A percentile compares a stretch with the other conserved stretches of the same genome.
Evolutionary conservation across 768 basidiomycete species (phyloP).

Genomic region (Boletus tylopilopsis): DNA sequence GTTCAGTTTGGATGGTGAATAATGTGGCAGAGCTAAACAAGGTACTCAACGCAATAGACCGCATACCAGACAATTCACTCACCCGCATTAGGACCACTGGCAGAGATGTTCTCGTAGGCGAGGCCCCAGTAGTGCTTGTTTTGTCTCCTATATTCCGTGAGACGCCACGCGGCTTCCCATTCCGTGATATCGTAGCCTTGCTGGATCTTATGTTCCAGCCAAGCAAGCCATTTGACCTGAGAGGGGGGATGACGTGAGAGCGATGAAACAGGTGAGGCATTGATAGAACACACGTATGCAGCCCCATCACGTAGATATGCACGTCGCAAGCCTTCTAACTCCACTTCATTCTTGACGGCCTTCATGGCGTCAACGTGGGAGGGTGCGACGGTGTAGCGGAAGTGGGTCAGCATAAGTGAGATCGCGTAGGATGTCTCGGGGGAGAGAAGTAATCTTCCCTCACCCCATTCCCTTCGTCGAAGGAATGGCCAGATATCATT

Average conservation of each 20-base stretch:
- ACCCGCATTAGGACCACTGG: conserved; percentile 84
- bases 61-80: conserved; percentile 14
- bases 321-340: conserved; percentile 75
- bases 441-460: conserved; percentile 73
- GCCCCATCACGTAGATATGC: conserved; percentile 92
- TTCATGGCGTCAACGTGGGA: conserved; percentile 75
- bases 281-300: conserved; percentile 58
- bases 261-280: conserved; percentile 3
- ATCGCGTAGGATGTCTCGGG: conserved; percentile 80
- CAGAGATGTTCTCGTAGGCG: conserved; percentile 88
- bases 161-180: conserved; percentile 84
- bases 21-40: conserved; percentile 79
- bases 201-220: conserved; percentile 78
- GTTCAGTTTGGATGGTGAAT: conserved; percentile 66
- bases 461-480: conserved; percentile 69
- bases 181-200: conserved; percentile 84
- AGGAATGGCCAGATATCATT: conserved; percentile 79
- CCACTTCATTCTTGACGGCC: conserved; percentile 84
- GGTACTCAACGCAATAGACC: not conserved
- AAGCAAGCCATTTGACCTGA: conserved; percentile 79
- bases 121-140: conserved; percentile 77
- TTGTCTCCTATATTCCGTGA: conserved; percentile 72
- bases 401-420: conserved; percentile 78
- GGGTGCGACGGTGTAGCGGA: conserved; percentile 70
- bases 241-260: conserved; percentile 11